Conservation (phyloP, 2,329 filamentous ascomycete species). For the Penicillium sp. region DNA sequence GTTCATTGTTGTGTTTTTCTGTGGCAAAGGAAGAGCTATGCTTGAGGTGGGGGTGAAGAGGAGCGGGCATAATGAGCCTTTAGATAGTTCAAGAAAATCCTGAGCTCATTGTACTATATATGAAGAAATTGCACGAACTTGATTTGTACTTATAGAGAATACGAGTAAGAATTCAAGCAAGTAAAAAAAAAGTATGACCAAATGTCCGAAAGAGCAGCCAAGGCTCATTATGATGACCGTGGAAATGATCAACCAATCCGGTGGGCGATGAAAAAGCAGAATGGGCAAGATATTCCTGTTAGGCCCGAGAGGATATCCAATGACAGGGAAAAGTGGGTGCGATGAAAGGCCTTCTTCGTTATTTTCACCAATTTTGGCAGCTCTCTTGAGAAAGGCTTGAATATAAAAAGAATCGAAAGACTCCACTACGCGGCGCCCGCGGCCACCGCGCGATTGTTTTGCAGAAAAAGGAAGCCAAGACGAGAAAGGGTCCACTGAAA, state of each 20-base stretch:
- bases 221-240: neutral
- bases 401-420: neutral
- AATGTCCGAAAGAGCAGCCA: neutral
- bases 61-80: conserved; percentile 28
- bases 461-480: conserved; percentile 25
- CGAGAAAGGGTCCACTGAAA: conserved; percentile 7
- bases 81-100: neutral
- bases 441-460: conserved; percentile 12
- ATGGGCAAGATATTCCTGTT: neutral
- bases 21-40: conserved; percentile 22
- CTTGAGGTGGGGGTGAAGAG: conserved; percentile 21
- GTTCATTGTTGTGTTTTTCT: conserved; percentile 9
- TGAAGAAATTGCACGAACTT: neutral
- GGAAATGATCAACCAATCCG: neutral
- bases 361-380: conserved; percentile 18
- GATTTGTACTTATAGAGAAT: conserved; percentile 1
- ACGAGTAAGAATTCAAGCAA: neutral
- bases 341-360: too few relatives aligned
- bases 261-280: neutral
- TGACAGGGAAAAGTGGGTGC: neutral
- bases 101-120: neutral
- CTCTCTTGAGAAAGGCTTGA: neutral
- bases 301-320: neutral
- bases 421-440: conserved; percentile 6
- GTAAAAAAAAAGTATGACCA: neutral